Evolutionary conservation across 2,329 filamentous ascomycete genomes (phyloP), one percentile per base, ranked within the genome.

Genomic region (Pseudogymnoascus sp.): DNA sequence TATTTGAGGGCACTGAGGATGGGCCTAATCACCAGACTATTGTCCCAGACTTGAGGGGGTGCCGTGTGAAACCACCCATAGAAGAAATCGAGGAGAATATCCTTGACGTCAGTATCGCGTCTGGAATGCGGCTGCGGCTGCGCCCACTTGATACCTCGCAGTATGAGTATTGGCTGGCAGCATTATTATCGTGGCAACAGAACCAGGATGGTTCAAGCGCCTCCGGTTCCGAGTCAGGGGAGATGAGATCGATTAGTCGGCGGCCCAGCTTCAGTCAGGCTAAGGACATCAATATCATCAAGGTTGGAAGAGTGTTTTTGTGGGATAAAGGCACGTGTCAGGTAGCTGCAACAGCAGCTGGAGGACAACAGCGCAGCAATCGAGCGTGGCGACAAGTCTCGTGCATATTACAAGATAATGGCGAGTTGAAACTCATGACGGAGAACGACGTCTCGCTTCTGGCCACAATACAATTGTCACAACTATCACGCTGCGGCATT

Each of bases 381-480:
- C 1, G 78, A 82, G 65, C 88, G 10, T 97, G 95, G 95, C 86
- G 90, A 70, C 85, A 85, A 67, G 91, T 97, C 3, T 97, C 92
- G 31, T 97, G 93, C 75, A 96, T 95, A 17, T 80, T 99, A 23
- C 90, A 96, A 68, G 95, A 97, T 72, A 96, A 96, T 70, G 95
- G 95, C 64, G 91, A 96, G 72, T 88, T 99, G 73, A 96, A 93
- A 71, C 83, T 99, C 10, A 88, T 95, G 74, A 89, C 89, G 1
- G 93, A 97, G 70, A 87, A 89, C 63, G 93, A 96, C 68, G 87
- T 89, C 57, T 86, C 87, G 0, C 81, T 96, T 8, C 81, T 97
- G 15, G 89, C 90, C 28, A 85, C 92, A 57, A 89, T 97, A 62
- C 91, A 96, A 70, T 81, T 99, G 4, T 90, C 91, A 11, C 91